Conservation (phyloP, 495 filamentous ascomycete species). For the Podospora sp. region DNA sequence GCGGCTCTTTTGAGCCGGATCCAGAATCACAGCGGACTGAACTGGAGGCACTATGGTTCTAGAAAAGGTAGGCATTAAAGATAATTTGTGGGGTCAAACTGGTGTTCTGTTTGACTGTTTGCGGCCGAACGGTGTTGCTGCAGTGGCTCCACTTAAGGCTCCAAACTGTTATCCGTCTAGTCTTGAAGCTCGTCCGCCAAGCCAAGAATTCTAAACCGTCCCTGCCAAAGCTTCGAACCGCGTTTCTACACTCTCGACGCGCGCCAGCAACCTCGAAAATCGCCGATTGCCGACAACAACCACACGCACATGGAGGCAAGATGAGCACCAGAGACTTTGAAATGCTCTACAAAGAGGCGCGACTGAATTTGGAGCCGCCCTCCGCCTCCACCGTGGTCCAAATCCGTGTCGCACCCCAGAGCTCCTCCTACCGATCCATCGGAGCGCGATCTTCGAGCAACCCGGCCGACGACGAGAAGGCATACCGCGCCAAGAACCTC, state of each 20-base stretch:
- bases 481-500: slow-evolving; percentile 69
- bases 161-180: not conserved
- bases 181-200: not conserved
- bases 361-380: slow-evolving; percentile 76
- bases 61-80: no score
- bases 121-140: no score
- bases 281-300: slow-evolving; percentile 26
- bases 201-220: slow-evolving; percentile 24
- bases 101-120: no score
- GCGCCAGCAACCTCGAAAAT: slow-evolving; percentile 24
- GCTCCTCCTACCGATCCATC: slow-evolving; percentile 44
- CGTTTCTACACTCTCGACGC: slow-evolving; percentile 27
- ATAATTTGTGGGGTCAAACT: no score
- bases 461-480: slow-evolving; percentile 68
- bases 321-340: slow-evolving; percentile 48
- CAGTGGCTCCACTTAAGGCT: not conserved
- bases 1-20: no score
- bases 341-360: slow-evolving; percentile 81
- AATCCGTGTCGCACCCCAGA: slow-evolving; percentile 65
- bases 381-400: slow-evolving; percentile 68
- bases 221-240: slow-evolving; percentile 29
- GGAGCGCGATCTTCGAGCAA: slow-evolving; percentile 22
- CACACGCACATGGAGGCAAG: slow-evolving; percentile 40
- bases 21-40: no score
- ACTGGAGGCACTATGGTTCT: no score